Percentiles rank a stretch among this genome's conserved stretches.
Evolutionary conservation across 1,139 yeast species (phyloP).

Genomic region (Saccharomycopsis hybrid): DNA sequence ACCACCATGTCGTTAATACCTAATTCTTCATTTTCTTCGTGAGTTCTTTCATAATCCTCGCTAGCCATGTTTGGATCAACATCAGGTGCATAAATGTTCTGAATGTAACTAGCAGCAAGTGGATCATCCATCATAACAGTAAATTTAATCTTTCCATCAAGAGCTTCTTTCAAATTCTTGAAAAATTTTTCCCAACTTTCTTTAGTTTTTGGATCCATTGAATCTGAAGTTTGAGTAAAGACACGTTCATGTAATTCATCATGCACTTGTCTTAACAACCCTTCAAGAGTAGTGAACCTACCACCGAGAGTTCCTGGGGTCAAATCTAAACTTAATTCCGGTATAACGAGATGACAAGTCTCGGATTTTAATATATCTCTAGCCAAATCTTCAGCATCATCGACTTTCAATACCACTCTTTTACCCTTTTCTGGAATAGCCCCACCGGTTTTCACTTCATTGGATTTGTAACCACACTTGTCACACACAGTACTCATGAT

Average conservation of each 20-base stretch:
- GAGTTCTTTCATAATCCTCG: conserved; percentile 85
- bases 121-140: conserved; percentile 92
- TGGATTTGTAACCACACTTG: conserved; percentile 90
- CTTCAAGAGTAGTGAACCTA: conserved; percentile 94
- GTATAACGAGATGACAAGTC: conserved; percentile 79
- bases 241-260: conserved; percentile 87
- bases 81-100: conserved; percentile 97
- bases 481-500: conserved; percentile 95
- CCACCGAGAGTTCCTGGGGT: conserved; percentile 98
- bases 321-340: conserved; percentile 84
- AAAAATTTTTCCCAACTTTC: conserved; percentile 79
- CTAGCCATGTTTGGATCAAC: conserved; percentile 90
- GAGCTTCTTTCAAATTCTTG: conserved; percentile 68
- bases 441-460: conserved; percentile 98
- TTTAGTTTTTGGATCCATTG: conserved; percentile 77
- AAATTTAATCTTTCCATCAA: conserved; percentile 75
- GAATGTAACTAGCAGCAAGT: conserved; percentile 88
- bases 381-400: conserved; percentile 89
- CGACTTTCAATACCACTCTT: conserved; percentile 64
- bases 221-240: conserved; percentile 80
- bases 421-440: conserved; percentile 85
- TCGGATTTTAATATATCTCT: conserved; percentile 94
- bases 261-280: conserved; percentile 78
- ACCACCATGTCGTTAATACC: conserved; percentile 80
- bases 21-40: conserved; percentile 82